Evolutionary conservation across 2,329 filamentous ascomycete species (phyloP).

Genomic region (Fusarium sp.): DNA sequence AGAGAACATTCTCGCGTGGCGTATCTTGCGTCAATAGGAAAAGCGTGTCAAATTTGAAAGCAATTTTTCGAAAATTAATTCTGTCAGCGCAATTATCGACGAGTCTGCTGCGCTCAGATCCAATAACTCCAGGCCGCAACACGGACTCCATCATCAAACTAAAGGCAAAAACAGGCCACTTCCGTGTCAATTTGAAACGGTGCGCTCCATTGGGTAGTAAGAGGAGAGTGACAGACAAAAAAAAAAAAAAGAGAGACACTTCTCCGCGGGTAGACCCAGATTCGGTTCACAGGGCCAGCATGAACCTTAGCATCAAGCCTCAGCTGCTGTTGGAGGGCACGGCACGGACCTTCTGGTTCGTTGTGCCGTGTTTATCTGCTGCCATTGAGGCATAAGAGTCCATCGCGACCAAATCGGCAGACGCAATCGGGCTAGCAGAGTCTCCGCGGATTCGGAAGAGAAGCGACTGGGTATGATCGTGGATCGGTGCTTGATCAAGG

Average conservation of each 20-base stretch:
- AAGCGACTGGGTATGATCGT: not conserved
- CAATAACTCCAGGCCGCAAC: constrained; percentile 6
- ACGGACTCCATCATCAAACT: constrained; percentile 22
- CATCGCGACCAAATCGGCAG: not conserved
- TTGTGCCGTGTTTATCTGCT: not conserved
- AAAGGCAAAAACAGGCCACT: constrained; percentile 37
- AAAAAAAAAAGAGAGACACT: not conserved
- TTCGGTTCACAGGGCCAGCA: constrained; percentile 14
- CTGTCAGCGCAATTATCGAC: not conserved
- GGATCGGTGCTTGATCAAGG: constrained; percentile 1
- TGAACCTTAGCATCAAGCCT: constrained; percentile 19
- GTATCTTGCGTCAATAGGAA: constrained; percentile 24
- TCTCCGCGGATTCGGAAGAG: not conserved
- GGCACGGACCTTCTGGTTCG: constrained; percentile 23
- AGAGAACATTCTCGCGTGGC: constrained; percentile 8
- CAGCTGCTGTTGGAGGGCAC: constrained; percentile 10
- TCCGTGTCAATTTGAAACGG: constrained; percentile 30
- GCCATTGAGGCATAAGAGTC: not conserved
- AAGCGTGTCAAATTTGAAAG: not conserved
- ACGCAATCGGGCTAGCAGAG: not conserved
- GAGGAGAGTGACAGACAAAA: not conserved
- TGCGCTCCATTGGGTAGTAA: constrained; percentile 4
- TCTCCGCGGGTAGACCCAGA: constrained; percentile 4
- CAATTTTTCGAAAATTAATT: not conserved
- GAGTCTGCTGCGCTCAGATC: constrained; percentile 4